These are phyloP conservation scores for Neofusicoccum cordaticola DNA, from an alignment of 2,329 filamentous ascomycete genomes.

Conservation along the genomic window DNA sequence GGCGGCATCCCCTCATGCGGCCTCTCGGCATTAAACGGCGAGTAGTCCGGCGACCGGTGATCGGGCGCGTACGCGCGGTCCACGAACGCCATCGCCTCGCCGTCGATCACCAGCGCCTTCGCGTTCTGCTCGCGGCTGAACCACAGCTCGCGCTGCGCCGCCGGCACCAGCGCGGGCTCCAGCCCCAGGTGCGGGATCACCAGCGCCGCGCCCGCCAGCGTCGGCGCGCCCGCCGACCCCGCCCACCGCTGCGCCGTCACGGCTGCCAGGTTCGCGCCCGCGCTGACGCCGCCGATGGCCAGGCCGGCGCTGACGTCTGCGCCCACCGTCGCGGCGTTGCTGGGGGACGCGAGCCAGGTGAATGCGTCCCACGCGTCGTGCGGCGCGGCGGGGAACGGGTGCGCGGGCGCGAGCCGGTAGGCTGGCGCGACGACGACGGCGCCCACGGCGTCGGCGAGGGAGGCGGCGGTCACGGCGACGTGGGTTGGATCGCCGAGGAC, in stretches of 20 bases:
- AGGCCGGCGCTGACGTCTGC: neutral
- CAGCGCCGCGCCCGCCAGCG: neutral
- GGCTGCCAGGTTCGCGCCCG: neutral
- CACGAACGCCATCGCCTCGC: neutral
- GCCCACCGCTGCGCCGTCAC: neutral
- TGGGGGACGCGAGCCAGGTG: slow-evolving; percentile 25
- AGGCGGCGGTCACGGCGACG: neutral
- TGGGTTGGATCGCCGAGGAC: neutral
- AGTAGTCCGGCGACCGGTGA: neutral
- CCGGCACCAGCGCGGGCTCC: neutral
- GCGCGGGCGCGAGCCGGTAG: neutral
- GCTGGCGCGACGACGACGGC: neutral
- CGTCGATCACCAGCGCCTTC: neutral
- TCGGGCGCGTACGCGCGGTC: neutral
- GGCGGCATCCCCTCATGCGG: slow-evolving; percentile 9
- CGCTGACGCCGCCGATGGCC: neutral
- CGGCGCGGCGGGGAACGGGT: neutral
- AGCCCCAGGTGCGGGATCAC: neutral
- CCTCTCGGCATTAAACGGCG: neutral
- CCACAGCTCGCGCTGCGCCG: neutral
- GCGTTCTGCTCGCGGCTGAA: slow-evolving; percentile 6
- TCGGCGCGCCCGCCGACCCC: too few relatives aligned
- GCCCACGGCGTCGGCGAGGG: neutral
- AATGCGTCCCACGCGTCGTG: slow-evolving; percentile 21
- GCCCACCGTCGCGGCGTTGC: neutral